Conservation (phyloP, 2,329 filamentous ascomycete genomes). For the Penicillium sp. region DNA sequence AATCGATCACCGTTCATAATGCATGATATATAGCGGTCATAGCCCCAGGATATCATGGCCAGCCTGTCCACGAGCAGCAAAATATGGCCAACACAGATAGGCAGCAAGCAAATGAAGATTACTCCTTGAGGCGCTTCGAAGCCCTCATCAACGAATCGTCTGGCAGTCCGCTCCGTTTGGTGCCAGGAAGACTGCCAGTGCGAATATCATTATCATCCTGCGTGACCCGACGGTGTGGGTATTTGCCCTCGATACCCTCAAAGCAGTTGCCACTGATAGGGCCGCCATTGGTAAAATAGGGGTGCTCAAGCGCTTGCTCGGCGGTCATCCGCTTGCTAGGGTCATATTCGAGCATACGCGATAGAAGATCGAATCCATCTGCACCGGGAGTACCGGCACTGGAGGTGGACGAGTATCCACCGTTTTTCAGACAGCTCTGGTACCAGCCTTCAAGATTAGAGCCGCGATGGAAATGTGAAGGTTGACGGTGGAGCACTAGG, state of each 20-base stretch:
- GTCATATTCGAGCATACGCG: constrained; percentile 86
- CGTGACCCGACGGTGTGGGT: constrained; percentile 84
- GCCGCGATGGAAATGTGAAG: constrained; percentile 51
- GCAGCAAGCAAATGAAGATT: constrained; percentile 5
- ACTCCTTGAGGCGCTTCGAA: constrained; percentile 55
- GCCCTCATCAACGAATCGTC: constrained; percentile 70
- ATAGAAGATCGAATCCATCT: constrained; percentile 79
- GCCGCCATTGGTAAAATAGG: constrained; percentile 73
- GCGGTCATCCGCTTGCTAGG: constrained; percentile 85
- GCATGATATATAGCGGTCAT: background rate
- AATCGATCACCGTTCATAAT: background rate
- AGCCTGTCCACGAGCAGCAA: constrained; percentile 1
- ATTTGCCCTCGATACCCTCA: constrained; percentile 81
- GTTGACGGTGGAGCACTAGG: constrained; percentile 42
- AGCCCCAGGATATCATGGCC: background rate
- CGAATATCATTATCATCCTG: constrained; percentile 95
- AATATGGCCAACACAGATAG: background rate
- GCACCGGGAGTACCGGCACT: constrained; percentile 59
- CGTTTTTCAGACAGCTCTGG: constrained; percentile 64
- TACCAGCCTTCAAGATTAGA: constrained; percentile 76
- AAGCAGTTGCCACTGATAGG: constrained; percentile 82
- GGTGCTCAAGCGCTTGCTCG: constrained; percentile 80
- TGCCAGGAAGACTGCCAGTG: constrained; percentile 84
- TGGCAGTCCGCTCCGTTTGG: constrained; percentile 79
- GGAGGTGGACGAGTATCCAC: constrained; percentile 49